Conservation (phyloP, 345 rosid species). For the Lenwebbia sp. region DNA sequence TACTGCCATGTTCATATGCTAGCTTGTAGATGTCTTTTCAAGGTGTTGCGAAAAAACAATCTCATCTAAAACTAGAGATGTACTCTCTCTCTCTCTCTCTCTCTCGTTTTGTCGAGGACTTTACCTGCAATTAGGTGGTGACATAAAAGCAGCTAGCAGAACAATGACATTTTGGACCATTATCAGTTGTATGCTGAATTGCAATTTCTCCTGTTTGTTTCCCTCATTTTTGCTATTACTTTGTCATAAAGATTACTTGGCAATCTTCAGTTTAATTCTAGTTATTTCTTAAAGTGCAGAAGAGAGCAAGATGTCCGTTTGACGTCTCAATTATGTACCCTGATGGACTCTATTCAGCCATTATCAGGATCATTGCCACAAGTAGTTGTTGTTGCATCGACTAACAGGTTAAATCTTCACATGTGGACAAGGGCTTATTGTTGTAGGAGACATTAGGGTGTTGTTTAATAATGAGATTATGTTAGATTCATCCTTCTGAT, state of each 20-base stretch:
- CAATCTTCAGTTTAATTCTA: background rate
- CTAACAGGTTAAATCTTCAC: constrained; percentile 55
- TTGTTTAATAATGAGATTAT: background rate
- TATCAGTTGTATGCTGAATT: background rate
- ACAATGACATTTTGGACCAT: background rate
- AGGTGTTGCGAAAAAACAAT: background rate
- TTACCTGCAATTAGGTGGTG: background rate
- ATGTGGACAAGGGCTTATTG: background rate
- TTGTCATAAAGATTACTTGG: background rate
- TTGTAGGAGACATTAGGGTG: background rate
- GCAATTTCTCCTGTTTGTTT: background rate
- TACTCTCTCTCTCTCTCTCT: background rate
- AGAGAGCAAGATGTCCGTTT: constrained; percentile 71
- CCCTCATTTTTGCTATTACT: background rate
- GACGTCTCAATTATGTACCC: constrained; percentile 58
- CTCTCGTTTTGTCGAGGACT: background rate
- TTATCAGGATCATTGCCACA: constrained; percentile 28
- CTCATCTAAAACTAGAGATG: background rate
- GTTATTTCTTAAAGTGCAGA: constrained; percentile 32
- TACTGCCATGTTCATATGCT: background rate
- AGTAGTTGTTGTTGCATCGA: constrained; percentile 77
- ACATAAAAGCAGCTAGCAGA: background rate
- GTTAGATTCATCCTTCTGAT: background rate
- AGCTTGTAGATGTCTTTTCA: background rate
- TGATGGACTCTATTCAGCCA: constrained; percentile 72